Evolutionary conservation across 1,139 yeast species (phyloP).

Genomic region (Lodderomyces parapsilosis): DNA sequence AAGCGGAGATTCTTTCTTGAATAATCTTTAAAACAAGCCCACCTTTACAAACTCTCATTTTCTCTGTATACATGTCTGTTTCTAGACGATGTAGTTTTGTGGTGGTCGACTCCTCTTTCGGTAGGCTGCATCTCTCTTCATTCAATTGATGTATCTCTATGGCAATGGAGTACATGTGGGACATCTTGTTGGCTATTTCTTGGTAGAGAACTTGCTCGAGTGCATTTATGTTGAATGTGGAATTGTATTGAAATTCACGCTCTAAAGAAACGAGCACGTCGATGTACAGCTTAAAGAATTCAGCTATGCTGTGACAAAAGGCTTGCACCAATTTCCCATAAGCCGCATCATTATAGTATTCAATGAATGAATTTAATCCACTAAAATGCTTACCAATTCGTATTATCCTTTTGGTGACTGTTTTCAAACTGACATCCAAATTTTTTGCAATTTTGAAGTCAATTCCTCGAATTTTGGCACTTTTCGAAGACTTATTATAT

Average conservation of each 20-base stretch:
- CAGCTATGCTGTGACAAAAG: constrained; percentile 59
- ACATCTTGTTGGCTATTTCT: constrained; percentile 34
- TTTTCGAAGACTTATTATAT: constrained; percentile 45
- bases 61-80: constrained; percentile 15
- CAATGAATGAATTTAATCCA: constrained; percentile 54
- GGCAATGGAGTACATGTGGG: constrained; percentile 59
- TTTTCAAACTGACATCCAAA: constrained; percentile 73
- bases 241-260: constrained; percentile 46
- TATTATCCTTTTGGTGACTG: constrained; percentile 62
- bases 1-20: constrained; percentile 53
- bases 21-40: constrained; percentile 63
- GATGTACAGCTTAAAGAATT: constrained; percentile 49
- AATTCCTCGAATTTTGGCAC: constrained; percentile 58
- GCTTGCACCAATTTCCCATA: constrained; percentile 78
- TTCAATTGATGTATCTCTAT: constrained; percentile 45
- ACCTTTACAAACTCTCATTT: constrained; percentile 62
- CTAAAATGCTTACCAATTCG: constrained; percentile 63
- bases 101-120: neutral
- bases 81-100: neutral
- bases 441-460: constrained; percentile 71
- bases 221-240: constrained; percentile 32
- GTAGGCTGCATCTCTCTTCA: constrained; percentile 12
- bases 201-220: constrained; percentile 33
- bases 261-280: constrained; percentile 53
- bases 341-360: constrained; percentile 49